Conservation (phyloP, 176 grass and related monocot genomes). For the Olyra latifolia region DNA sequence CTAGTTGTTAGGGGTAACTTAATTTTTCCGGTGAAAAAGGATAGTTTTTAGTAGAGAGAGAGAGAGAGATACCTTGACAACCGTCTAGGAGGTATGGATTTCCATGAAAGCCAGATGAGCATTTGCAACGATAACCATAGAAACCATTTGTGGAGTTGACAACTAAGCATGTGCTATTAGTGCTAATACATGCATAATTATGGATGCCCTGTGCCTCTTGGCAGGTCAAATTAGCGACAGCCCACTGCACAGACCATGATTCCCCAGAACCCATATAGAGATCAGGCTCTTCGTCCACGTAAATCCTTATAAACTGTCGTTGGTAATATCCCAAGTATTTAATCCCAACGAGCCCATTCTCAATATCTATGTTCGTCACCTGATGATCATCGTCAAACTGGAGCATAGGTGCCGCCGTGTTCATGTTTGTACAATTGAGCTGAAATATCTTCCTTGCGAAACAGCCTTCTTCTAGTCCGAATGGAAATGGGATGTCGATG, state of each 20-base stretch:
- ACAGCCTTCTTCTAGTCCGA: constrained; percentile 21
- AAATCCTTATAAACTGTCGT: neutral
- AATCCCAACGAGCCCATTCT: neutral
- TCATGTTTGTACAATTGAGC: too few relatives aligned
- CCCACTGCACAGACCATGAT: too few relatives aligned
- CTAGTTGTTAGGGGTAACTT: neutral
- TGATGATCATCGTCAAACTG: neutral
- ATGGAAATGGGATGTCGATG: constrained; percentile 8
- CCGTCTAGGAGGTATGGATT: neutral
- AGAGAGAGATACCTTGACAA: neutral
- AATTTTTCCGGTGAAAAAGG: too few relatives aligned
- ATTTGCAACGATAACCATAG: constrained; percentile 5
- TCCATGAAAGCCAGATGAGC: neutral
- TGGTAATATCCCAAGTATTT: neutral
- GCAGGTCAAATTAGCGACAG: too few relatives aligned
- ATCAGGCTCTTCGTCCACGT: neutral
- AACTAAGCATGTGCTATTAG: too few relatives aligned
- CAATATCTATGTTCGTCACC: neutral
- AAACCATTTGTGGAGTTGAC: neutral
- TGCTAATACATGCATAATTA: too few relatives aligned
- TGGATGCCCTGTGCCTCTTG: too few relatives aligned
- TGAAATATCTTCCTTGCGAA: too few relatives aligned
- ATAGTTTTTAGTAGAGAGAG: too few relatives aligned
- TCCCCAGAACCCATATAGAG: too few relatives aligned
- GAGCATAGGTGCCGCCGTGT: neutral